Evolutionary conservation across 495 filamentous ascomycete species (phyloP).

Genomic region (Trichoderma asperelloides): DNA sequence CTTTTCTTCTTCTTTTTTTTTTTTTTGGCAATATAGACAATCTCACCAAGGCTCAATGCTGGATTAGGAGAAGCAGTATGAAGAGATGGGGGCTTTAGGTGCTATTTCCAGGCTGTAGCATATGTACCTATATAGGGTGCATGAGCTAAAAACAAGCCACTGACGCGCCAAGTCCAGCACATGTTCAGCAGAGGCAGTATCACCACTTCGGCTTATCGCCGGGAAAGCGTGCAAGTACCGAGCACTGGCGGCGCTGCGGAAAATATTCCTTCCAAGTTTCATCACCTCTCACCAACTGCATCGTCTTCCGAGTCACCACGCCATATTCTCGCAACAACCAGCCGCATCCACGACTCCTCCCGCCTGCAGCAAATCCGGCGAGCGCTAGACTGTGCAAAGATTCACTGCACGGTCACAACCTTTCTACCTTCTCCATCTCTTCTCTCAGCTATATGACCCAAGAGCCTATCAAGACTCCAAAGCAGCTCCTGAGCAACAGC

Average conservation of each 20-base stretch:
- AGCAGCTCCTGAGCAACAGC: slow-evolving; percentile 40
- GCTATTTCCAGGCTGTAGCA: too few species aligned
- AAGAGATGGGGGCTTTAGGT: too few species aligned
- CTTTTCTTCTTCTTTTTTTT: too few species aligned
- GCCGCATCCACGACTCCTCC: neutral
- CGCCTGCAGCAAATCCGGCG: neutral
- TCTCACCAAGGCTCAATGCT: too few species aligned
- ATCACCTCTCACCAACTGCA: neutral
- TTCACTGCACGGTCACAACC: slow-evolving; percentile 58
- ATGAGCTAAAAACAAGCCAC: too few species aligned
- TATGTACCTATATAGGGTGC: too few species aligned
- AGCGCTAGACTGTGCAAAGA: slow-evolving; percentile 26
- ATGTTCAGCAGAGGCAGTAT: neutral
- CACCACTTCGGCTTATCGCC: slow-evolving; percentile 4
- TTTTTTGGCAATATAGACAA: too few species aligned
- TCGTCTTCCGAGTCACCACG: neutral
- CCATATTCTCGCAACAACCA: neutral
- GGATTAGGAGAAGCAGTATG: too few species aligned
- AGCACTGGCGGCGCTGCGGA: neutral
- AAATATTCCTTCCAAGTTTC: neutral
- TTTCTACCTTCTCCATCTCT: slow-evolving; percentile 19
- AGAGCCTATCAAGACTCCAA: slow-evolving; percentile 57
- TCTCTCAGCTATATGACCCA: slow-evolving; percentile 70
- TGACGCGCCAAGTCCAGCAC: too few species aligned
- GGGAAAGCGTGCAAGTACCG: neutral